Evolutionary conservation across 2,329 filamentous ascomycete genomes (phyloP).

Genomic region (Cadophora sp.): DNA sequence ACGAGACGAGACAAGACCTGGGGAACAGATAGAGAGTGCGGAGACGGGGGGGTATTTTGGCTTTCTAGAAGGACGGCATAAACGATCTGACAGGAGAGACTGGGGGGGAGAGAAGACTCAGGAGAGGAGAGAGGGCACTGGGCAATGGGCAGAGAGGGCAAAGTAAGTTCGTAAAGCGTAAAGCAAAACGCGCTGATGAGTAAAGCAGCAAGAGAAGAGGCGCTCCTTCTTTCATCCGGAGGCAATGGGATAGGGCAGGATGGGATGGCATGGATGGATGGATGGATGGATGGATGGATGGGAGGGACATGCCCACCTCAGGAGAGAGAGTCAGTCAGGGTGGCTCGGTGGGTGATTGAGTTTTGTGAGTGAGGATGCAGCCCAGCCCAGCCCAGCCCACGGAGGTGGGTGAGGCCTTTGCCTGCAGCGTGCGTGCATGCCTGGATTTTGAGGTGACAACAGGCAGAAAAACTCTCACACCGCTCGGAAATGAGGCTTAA

Average conservation of each 20-base stretch:
- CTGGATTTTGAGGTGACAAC: background rate
- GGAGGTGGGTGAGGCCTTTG: too few relatives aligned
- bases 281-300: too few relatives aligned
- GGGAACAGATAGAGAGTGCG: background rate
- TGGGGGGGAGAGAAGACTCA: too few relatives aligned
- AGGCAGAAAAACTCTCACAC: background rate
- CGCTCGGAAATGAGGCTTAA: background rate
- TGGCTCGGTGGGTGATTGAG: too few relatives aligned
- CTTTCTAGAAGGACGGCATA: too few relatives aligned
- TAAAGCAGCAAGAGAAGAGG: constrained; percentile 12
- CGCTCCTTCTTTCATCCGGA: constrained; percentile 17
- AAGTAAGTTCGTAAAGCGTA: background rate
- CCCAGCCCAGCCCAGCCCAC: too few relatives aligned
- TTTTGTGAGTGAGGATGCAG: too few relatives aligned
- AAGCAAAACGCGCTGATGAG: background rate
- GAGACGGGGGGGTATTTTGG: too few relatives aligned
- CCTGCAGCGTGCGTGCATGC: too few relatives aligned
- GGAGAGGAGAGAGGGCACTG: too few relatives aligned
- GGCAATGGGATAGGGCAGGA: background rate
- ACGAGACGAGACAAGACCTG: background rate
- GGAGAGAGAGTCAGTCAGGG: background rate
- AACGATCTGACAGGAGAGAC: background rate
- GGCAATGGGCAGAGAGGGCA: background rate
- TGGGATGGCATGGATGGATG: too few relatives aligned
- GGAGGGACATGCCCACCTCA: background rate